Percentiles rank a stretch among this genome's conserved stretches.
Evolutionary conservation across 176 grass and related monocot genomes (phyloP).

Genomic region (Hyparrhenia diplandra): DNA sequence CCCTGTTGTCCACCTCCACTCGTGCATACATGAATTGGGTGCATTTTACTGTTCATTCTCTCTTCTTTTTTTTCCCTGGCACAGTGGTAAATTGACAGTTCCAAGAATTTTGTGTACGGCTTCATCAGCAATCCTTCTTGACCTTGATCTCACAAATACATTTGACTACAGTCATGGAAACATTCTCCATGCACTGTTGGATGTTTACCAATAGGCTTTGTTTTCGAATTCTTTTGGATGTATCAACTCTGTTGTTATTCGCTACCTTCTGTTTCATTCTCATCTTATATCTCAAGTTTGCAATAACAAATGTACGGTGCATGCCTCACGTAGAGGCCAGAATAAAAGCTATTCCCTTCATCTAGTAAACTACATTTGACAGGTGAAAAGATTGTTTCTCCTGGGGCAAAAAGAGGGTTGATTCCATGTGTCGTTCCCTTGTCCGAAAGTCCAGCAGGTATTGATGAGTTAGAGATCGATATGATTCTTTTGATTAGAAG

Average conservation of each 20-base stretch:
- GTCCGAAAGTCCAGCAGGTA: constrained; percentile 83
- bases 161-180: not conserved
- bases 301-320: not conserved
- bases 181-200: not conserved
- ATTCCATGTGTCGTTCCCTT: constrained; percentile 81
- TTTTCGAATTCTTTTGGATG: not conserved
- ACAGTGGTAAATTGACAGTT: not conserved
- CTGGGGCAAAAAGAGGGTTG: constrained; percentile 75
- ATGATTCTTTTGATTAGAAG: not conserved
- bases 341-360: not conserved
- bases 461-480: not conserved
- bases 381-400: constrained; percentile 84
- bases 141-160: not conserved
- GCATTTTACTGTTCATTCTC: not conserved
- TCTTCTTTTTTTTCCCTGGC: not conserved
- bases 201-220: not conserved
- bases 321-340: not conserved
- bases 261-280: not conserved
- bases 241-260: not conserved
- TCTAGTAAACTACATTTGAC: not conserved
- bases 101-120: not conserved
- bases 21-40: not conserved
- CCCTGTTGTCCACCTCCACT: not conserved
- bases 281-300: not conserved
- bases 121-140: constrained; percentile 2